Evolutionary conservation across 495 filamentous ascomycete species (phyloP).

Genomic region (Penicillium ucsense): DNA sequence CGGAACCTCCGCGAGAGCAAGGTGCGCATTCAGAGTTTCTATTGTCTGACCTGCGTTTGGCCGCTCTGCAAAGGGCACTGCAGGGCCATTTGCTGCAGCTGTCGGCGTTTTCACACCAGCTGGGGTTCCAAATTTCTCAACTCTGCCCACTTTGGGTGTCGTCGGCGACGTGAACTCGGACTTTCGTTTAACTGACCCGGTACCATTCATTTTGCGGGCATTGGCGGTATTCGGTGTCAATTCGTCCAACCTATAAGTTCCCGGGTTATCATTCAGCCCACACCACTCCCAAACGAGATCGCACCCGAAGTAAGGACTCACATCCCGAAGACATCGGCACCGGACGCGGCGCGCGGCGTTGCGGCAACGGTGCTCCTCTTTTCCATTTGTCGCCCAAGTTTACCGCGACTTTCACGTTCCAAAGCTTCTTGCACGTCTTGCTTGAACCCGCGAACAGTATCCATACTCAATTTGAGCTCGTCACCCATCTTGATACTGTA

Average conservation of each 20-base stretch:
- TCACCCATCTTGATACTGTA: conserved; percentile 92
- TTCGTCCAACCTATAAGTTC: conserved; percentile 55
- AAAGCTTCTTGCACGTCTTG: conserved; percentile 75
- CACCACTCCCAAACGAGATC: neutral
- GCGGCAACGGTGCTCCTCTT: conserved; percentile 46
- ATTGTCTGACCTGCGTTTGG: conserved; percentile 67
- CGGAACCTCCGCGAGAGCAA: conserved; percentile 58
- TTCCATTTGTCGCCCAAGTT: conserved; percentile 48
- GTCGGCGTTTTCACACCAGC: conserved; percentile 16
- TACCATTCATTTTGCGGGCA: conserved; percentile 28
- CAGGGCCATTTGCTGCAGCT: conserved; percentile 11
- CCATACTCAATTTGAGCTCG: conserved; percentile 58
- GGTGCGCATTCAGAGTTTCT: conserved; percentile 72
- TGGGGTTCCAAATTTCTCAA: conserved; percentile 25
- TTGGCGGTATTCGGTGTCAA: conserved; percentile 66
- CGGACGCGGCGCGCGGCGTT: conserved; percentile 54
- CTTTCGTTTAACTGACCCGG: conserved; percentile 56
- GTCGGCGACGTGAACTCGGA: conserved; percentile 48
- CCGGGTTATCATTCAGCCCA: neutral
- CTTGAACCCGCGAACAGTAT: conserved; percentile 66
- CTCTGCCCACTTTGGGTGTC: conserved; percentile 41
- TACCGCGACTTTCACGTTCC: conserved; percentile 59
- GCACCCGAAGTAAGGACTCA: conserved; percentile 24
- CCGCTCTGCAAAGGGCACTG: conserved; percentile 58
- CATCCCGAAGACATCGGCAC: conserved; percentile 77